Percentiles rank a stretch among this genome's conserved stretches.
Conservation (phyloP, 2,329 filamentous ascomycete species). For the Didymella exigua region DNA sequence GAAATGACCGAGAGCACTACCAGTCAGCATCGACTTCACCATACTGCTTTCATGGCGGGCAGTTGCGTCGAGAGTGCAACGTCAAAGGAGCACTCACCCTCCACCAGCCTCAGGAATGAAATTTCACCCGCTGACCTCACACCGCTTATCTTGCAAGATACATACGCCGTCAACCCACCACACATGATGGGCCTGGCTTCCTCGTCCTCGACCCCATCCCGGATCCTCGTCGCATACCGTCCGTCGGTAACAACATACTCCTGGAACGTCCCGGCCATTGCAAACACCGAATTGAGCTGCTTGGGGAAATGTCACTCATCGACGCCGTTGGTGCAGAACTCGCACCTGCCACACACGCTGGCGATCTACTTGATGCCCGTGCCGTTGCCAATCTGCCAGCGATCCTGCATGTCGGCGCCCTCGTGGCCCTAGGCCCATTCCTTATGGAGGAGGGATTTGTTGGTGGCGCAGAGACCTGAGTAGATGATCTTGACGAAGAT, state of each 20-base stretch:
- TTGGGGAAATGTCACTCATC: conserved; percentile 53
- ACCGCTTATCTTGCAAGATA: conserved; percentile 50
- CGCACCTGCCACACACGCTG: conserved; percentile 78
- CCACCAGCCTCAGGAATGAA: conserved; percentile 49
- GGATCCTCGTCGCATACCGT: conserved; percentile 53
- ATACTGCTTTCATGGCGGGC: no score
- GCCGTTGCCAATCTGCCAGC: conserved; percentile 62
- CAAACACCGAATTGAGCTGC: conserved; percentile 70
- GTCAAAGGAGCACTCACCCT: conserved; percentile 13
- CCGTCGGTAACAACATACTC: conserved; percentile 52
- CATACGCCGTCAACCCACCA: conserved; percentile 57
- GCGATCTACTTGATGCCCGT: conserved; percentile 58
- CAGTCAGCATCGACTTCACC: not conserved
- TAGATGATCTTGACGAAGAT: conserved; percentile 62
- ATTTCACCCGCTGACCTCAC: conserved; percentile 50
- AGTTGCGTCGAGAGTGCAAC: not conserved
- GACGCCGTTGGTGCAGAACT: conserved; percentile 73
- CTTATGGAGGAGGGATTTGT: conserved; percentile 50
- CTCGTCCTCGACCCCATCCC: conserved; percentile 52
- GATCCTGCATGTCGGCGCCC: conserved; percentile 77
- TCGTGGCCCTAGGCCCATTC: conserved; percentile 62
- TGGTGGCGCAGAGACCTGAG: conserved; percentile 63
- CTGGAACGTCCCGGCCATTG: conserved; percentile 51
- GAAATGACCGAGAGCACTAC: conserved; percentile 37
- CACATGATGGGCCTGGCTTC: conserved; percentile 55